Base-by-base conservation (phyloP, 768 basidiomycete species). In the Cystofilobasidium capitatum region DNA sequence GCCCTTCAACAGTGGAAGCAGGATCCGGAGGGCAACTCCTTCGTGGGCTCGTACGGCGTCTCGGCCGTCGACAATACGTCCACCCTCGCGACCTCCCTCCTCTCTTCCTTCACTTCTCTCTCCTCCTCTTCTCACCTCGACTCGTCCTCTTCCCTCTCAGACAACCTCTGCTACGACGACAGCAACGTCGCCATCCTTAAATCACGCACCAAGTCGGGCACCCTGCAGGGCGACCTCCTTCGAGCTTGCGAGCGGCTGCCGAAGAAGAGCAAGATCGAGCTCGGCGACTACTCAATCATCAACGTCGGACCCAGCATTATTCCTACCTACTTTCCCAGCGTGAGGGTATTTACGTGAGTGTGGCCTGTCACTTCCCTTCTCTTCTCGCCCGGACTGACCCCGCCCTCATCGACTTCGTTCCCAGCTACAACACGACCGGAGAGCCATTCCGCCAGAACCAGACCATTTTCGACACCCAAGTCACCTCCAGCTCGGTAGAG, bases 271-370 rank as follows among this genome's bases (percentile, higher is more conserved):
- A 75, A 74, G 66, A 72, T 83, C 47, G 82, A 86, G 73, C 73
- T 84, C 71, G 85, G 83, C 71, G 80, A 86, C 69, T 89, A 86
- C 72, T 84, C 83, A 4, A 84, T 88, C 40, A 82, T 91, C 70
- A 91, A 89, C 74, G 87, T 90, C 33, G 82, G 83, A 40, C 88
- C 91, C 6, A 83, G 88, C 39, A 84, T 91, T 26, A 87, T 92
- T 64, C 90, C 91, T n/a, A 89, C 89, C 66, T 96, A 88, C 78
- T 76, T 88, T 58, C 89, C 92, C 3, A 82, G 85, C 20, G 84
- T 92, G 73, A 80, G 91, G 71, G 81, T 92, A 16, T 93, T 85
- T 78, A 80, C 84, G 71, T 93, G 66, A 70, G 75, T 73, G 5
- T 8, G 9, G 26, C 47, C 35, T 26, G 5, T 37, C 42, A 42